Conservation (phyloP, 2,329 filamentous ascomycete genomes). For the Periconia sp. region DNA sequence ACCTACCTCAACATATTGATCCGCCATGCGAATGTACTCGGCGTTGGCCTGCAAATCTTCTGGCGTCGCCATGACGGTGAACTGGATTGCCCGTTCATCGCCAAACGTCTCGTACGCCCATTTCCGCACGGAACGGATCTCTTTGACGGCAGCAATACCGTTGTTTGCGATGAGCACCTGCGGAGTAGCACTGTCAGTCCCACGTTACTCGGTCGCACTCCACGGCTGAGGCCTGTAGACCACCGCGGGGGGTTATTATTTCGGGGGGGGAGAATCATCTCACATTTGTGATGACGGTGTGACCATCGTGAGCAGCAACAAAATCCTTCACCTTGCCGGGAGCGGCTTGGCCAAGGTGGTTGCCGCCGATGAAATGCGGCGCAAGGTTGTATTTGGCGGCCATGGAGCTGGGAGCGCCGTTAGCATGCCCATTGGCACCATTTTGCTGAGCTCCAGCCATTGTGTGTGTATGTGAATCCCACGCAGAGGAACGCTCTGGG, state of each 20-base stretch:
- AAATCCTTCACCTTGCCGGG: constrained; percentile 95
- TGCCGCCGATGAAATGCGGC: constrained; percentile 95
- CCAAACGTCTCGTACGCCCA: constrained; percentile 99
- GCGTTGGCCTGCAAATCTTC: constrained; percentile 97
- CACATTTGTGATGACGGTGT: constrained; percentile 98
- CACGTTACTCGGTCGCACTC: not conserved
- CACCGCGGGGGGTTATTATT: too few relatives aligned
- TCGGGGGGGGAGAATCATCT: constrained; percentile 39
- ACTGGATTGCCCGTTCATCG: constrained; percentile 96
- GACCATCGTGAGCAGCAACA: constrained; percentile 82
- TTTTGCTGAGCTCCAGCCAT: constrained; percentile 39
- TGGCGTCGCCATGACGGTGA: constrained; percentile 99
- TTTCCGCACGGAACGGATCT: constrained; percentile 98
- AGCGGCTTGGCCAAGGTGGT: constrained; percentile 77
- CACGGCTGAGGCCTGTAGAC: constrained; percentile 10
- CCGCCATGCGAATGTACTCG: constrained; percentile 99
- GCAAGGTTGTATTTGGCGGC: constrained; percentile 81
- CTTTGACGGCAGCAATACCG: constrained; percentile 98
- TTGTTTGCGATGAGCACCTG: constrained; percentile 99
- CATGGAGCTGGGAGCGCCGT: constrained; percentile 64
- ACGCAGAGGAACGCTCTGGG: constrained; percentile 20
- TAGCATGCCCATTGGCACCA: constrained; percentile 48
- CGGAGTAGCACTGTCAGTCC: constrained; percentile 19
- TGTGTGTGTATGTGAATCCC: constrained; percentile 25
- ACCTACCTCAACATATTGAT: constrained; percentile 90